These are phyloP conservation scores for Ormosia emarginata DNA, from an alignment of 306 rosid genomes.

Conservation along the genomic window DNA sequence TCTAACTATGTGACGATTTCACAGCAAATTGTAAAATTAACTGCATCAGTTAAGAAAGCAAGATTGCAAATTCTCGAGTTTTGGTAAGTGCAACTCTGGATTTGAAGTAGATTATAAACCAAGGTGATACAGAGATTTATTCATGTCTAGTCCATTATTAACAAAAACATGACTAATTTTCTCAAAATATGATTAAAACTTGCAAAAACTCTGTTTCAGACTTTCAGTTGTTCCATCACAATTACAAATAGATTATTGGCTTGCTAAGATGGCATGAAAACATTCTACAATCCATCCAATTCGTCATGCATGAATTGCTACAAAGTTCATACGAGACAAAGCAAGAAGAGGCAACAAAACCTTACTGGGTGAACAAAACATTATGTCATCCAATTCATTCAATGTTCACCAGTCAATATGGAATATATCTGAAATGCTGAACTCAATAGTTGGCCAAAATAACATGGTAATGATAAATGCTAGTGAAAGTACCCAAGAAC, in stretches of 20 bases:
- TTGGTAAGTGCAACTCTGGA: not conserved
- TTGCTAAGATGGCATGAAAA: too few relatives aligned
- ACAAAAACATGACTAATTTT: conserved; percentile 12
- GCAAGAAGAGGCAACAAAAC: not conserved
- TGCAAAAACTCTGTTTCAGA: too few relatives aligned
- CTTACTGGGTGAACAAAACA: not conserved
- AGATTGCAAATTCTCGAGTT: too few relatives aligned
- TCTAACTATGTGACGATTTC: too few relatives aligned
- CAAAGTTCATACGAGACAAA: not conserved
- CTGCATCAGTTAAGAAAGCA: too few relatives aligned
- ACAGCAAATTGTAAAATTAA: too few relatives aligned
- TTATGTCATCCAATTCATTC: not conserved
- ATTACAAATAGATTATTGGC: too few relatives aligned
- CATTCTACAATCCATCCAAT: not conserved
- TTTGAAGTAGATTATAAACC: not conserved
- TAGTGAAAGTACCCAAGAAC: conserved; percentile 84
- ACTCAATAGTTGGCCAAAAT: not conserved
- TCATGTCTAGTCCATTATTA: conserved; percentile 8
- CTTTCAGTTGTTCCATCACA: too few relatives aligned
- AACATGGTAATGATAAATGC: not conserved
- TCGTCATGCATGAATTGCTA: conserved; percentile 5
- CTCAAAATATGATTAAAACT: not conserved
- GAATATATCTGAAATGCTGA: not conserved
- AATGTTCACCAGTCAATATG: not conserved
- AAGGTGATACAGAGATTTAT: not conserved